A percentile compares a stretch with the other conserved stretches of the same genome.
phyloP scores from a whole-genome alignment of 1,139 yeast species.

The Meyerozyma elateridarum region DNA sequence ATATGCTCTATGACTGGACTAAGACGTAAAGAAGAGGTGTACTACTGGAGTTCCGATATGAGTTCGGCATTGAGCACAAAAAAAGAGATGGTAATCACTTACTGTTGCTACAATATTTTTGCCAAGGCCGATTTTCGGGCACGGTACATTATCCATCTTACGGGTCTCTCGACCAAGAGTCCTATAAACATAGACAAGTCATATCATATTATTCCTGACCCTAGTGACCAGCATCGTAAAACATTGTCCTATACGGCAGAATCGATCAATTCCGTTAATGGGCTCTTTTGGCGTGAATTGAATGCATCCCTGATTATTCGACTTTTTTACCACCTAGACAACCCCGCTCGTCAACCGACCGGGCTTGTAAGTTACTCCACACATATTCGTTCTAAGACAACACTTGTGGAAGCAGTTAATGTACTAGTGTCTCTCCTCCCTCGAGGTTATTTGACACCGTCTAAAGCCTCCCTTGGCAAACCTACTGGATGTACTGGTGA shows the following conservation, averaged over 20 bases:
- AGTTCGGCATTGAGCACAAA: constrained; percentile 11
- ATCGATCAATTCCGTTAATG: constrained; percentile 19
- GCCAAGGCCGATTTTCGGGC: constrained; percentile 44
- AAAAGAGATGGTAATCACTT: constrained; percentile 40
- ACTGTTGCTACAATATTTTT: constrained; percentile 47
- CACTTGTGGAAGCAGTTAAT: constrained; percentile 15
- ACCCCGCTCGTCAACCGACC: constrained; percentile 28
- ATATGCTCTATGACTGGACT: constrained; percentile 27
- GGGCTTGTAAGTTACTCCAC: constrained; percentile 31
- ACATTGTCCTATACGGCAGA: constrained; percentile 16
- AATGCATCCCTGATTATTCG: constrained; percentile 33
- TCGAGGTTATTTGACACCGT: constrained; percentile 27
- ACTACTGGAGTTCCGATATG: constrained; percentile 13
- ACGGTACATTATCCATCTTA: constrained; percentile 24
- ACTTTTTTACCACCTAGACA: constrained; percentile 28
- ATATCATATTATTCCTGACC: constrained; percentile 25
- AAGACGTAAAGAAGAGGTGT: constrained; percentile 15
- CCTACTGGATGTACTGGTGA: constrained; percentile 26
- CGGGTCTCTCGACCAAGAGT: constrained; percentile 17
- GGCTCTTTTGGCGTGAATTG: constrained; percentile 32
- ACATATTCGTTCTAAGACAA: constrained; percentile 15
- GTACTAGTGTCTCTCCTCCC: constrained; percentile 22
- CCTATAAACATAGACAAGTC: constrained; percentile 26
- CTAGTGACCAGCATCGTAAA: constrained; percentile 15
- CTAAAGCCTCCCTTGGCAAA: constrained; percentile 24